These are phyloP conservation scores for Umbelopsis sp. DNA, from an alignment of 192 early-diverging fungal genomes.

Conservation along the genomic window DNA sequence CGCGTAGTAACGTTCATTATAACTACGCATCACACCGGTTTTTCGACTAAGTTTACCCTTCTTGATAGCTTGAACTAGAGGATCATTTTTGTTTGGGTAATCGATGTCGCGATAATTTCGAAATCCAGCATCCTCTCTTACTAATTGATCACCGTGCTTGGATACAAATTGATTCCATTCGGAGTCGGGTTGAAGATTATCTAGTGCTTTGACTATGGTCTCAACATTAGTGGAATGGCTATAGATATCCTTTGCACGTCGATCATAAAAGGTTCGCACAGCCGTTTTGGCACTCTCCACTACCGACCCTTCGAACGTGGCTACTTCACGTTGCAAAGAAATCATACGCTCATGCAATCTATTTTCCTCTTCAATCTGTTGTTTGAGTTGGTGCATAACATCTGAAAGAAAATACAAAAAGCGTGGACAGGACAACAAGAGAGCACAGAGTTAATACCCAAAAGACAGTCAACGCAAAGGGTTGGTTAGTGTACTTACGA, in stretches of 20 bases:
- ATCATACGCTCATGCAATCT: conserved; percentile 32
- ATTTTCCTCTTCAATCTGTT: conserved; percentile 42
- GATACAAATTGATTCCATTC: conserved; percentile 46
- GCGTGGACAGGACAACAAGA: not conserved
- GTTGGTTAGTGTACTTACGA: conserved; percentile 19
- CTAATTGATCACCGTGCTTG: conserved; percentile 37
- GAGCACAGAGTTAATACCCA: not conserved
- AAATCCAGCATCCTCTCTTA: conserved; percentile 33
- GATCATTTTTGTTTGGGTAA: conserved; percentile 44
- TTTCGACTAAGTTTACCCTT: conserved; percentile 40
- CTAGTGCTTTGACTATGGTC: conserved; percentile 1
- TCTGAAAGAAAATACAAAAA: conserved; percentile 11
- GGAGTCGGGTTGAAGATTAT: conserved; percentile 34
- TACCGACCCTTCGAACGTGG: conserved; percentile 27
- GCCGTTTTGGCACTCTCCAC: conserved; percentile 21
- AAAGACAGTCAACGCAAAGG: not conserved
- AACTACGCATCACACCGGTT: conserved; percentile 45
- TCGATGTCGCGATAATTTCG: conserved; percentile 39
- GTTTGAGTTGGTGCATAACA: conserved; percentile 34
- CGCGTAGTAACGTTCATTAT: conserved; percentile 45
- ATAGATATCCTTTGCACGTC: conserved; percentile 26
- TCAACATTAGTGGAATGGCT: conserved; percentile 21
- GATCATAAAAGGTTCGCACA: conserved; percentile 25
- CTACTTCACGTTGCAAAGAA: conserved; percentile 26
- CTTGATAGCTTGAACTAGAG: conserved; percentile 36